Conservation (phyloP, 2,329 filamentous ascomycete genomes). For the Colletotrichum trifolii region DNA sequence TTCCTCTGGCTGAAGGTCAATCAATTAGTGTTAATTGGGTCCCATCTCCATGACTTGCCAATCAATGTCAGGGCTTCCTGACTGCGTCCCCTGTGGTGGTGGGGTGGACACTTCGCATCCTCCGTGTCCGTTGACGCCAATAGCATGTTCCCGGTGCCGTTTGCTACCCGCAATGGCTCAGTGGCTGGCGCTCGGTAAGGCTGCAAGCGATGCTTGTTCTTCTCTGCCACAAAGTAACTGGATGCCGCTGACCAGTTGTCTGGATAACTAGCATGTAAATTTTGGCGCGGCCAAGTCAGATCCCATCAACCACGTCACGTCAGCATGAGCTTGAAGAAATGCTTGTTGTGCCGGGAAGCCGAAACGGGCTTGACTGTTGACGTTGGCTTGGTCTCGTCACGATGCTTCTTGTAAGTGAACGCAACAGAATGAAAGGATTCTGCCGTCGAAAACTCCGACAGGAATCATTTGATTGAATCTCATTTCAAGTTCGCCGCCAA, state of each 20-base stretch:
- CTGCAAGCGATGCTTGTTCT: constrained; percentile 29
- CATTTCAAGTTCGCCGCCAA: neutral
- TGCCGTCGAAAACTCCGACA: too few relatives aligned
- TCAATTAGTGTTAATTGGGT: constrained; percentile 22
- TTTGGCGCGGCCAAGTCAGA: constrained; percentile 8
- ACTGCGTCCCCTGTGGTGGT: neutral
- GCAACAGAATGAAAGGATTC: too few relatives aligned
- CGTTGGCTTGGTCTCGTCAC: too few relatives aligned
- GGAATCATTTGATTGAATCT: neutral
- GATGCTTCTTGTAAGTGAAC: too few relatives aligned
- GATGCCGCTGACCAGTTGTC: neutral
- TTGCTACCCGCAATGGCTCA: neutral
- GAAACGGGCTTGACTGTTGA: neutral
- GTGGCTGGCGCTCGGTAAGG: neutral
- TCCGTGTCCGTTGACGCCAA: constrained; percentile 3
- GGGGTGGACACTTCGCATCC: neutral
- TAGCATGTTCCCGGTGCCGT: constrained; percentile 1
- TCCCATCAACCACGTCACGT: neutral
- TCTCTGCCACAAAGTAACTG: neutral
- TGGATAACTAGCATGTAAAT: constrained; percentile 1
- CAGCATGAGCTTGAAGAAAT: constrained; percentile 17
- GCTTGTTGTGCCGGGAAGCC: constrained; percentile 9
- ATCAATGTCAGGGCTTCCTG: too few relatives aligned
- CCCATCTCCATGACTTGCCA: neutral
- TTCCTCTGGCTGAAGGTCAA: neutral